Base-by-base conservation (phyloP, 352 stramenopile species). In the Phytophthora idaei region DNA sequence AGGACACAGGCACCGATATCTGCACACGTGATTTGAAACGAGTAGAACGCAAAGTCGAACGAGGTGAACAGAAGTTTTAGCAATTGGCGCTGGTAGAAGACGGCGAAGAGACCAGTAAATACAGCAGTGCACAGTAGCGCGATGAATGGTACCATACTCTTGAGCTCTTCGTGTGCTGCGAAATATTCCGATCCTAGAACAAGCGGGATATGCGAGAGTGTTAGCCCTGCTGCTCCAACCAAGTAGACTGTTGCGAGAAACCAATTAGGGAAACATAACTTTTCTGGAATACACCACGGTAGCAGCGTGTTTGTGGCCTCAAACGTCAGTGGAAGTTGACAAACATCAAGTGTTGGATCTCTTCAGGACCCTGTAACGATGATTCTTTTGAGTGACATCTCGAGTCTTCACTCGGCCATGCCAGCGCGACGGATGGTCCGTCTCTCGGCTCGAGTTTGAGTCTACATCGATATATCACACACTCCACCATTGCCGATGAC, bases 271-370 rank as follows among this genome's bases (percentile, higher is more conserved):
- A 64, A 55, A 21, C 2, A 11, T 34, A 15, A 41, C 52, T 6
- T 6, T 17, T 56, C 25, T 27, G 28, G 31, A 1, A 57, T 31
- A 4, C 12, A 29, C 31, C 50, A 67, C 34, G 61, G 62, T 17
- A 71, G 34, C 1, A 71, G 21, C 0, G 57, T 74, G 9, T 74
- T 37, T 0, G 31, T 52, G 8, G 42, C 55, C 1, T 55, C 39
- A 29, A 68, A 68, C 9, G 17, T 54, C n/a, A 49, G 50, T 7
- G 29, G 42, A 17, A 64, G 3, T 65, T 71, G 27, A 71, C 42
- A 49, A 75, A 72, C 57, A 45, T 42, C 36, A 75, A 47, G 21
- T 54, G 46, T 5, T 82, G 74, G 6, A 76, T n/a, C 28, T 64
- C 48, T n/a, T 61, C 68, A 9, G 61, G 42, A 10, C 57, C 41